These are phyloP conservation scores for Phoma sp. DNA, from an alignment of 2,329 filamentous ascomycete species.

Conservation along the genomic window DNA sequence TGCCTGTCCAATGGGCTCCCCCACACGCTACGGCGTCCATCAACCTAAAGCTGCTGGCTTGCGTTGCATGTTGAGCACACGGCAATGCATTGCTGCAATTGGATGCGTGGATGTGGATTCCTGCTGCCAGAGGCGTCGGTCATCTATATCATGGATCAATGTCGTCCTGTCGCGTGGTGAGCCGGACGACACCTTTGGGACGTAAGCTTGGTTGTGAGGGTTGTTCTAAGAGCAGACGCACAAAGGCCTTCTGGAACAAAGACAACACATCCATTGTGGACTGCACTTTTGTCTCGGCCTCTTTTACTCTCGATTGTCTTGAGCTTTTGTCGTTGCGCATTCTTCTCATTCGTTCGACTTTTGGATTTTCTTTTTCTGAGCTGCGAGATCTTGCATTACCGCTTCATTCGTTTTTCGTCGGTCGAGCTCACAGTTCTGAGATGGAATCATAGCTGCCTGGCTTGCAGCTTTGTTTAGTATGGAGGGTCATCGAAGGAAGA, in stretches of 20 bases:
- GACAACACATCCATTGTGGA: conserved; percentile 17
- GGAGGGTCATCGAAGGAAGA: conserved; percentile 26
- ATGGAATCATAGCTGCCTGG: conserved; percentile 39
- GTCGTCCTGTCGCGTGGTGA: conserved; percentile 31
- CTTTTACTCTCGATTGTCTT: conserved; percentile 10
- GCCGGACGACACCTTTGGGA: conserved; percentile 24
- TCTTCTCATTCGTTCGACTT: conserved; percentile 17
- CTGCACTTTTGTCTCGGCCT: conserved; percentile 1
- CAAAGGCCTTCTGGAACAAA: conserved; percentile 14
- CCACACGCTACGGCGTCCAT: conserved; percentile 6
- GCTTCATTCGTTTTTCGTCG: conserved; percentile 17
- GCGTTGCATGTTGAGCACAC: conserved; percentile 28
- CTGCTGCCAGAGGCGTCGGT: conserved; percentile 14
- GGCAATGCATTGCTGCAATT: conserved; percentile 26
- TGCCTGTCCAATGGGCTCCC: conserved; percentile 21
- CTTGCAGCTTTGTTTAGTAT: conserved; percentile 32
- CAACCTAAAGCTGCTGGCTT: conserved; percentile 20
- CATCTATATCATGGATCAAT: conserved; percentile 30
- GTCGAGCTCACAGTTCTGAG: conserved; percentile 4
- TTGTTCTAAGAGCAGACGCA: conserved; percentile 5
- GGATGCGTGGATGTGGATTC: conserved; percentile 19
- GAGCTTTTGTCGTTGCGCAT: conserved; percentile 7
- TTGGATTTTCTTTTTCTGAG: conserved; percentile 4
- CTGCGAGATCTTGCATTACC: neutral
- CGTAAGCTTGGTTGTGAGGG: conserved; percentile 5